Evolutionary conservation across 306 rosid species (phyloP), one percentile per base, ranked within the genome.

Genomic region (Purshia tridentata): DNA sequence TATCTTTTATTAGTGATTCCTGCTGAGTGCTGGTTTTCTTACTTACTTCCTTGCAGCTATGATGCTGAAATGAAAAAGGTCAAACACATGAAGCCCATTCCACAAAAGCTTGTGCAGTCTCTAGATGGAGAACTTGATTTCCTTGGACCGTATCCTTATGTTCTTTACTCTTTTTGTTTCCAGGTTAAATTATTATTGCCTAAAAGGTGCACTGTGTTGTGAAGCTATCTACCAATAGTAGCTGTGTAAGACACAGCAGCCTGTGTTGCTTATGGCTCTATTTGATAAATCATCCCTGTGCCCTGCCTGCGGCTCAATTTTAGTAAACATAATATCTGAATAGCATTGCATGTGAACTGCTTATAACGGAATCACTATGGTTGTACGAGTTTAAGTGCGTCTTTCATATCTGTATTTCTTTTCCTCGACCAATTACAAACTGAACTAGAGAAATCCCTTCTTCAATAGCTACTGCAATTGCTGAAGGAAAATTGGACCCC

Each of bases 61-160:
- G 98, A 93, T 81, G 48, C 73, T 61, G 67, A 77, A 18, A 63
- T 74, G 61, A 91, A 88, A 83, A 87, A 72, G 68, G 96, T 93
- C 70, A 89, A 73, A 80, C 97, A 89, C 72, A 78, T 91, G 87
- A 89, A 74, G 67, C 96, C 92, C 18, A 81, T 93, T 80, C 84
- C 94, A 2, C 69, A 70, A 65, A 50, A 72, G 50, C 86, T 85
- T 80, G 83, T 85, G 4, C 81, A 84, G 71, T 86, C 85, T 71
- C 81, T 84, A 59, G 84, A 83, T 22, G 84, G 89, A 75, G 84
- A 85, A 51, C 81, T 89, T 37, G 91, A 89, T 78, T 93, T 91
- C 75, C 79, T 93, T 83, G 98, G 98, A 83, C 98, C 90, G 97
- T 91, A 93, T 93, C 98, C 93, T 86, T 69, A 47, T 77, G 23